Base-by-base conservation (phyloP, 257 asterid genomes). In the Ocimum tenuiflorum region DNA sequence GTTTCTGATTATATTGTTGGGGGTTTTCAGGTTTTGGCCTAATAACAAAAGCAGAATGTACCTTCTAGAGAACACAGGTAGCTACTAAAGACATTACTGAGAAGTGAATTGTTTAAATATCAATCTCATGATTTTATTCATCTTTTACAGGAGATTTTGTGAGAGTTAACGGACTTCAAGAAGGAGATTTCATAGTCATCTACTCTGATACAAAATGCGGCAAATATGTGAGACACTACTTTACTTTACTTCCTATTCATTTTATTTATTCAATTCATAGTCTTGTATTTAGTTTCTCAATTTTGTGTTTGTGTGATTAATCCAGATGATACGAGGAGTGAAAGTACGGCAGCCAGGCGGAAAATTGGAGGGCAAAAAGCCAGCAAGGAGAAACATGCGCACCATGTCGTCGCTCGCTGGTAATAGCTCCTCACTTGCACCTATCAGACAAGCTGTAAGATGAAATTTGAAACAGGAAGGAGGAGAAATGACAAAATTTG, bases 41-140 rank as follows among this genome's bases (percentile, higher is more conserved):
- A 91, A 91, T 55, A 91, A 91, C 89, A 91, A 88, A 63, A 91
- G 98, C 73, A 77, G 95, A 66, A 91, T 91, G 98, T 91, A 91
- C 79, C 90, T 91, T 63, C 90, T 91, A 52, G 98, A 88, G 74
- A 91, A 91, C 77, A 84, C 95, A 23, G 95, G 95, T 91, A 68
- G 27, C n/a, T n/a, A n/a, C n/a, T n/a, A n/a, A n/a, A n/a, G n/a
- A n/a, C n/a, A n/a, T n/a, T n/a, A n/a, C n/a, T n/a, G n/a, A n/a
- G n/a, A n/a, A n/a, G n/a, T n/a, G 31, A 4, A 70, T 46, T 33
- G 12, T 17, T 33, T 0, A 3, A n/a, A n/a, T n/a, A n/a, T n/a
- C n/a, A n/a, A n/a, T n/a, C 51, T 47, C 5, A 11, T 70, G n/a
- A n/a, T n/a, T n/a, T n/a, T n/a, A n/a, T n/a, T n/a, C n/a, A n/a